phyloP scores from a whole-genome alignment of 225 moss, liverwort and hornwort genomes.

The Polytrichum commune region DNA sequence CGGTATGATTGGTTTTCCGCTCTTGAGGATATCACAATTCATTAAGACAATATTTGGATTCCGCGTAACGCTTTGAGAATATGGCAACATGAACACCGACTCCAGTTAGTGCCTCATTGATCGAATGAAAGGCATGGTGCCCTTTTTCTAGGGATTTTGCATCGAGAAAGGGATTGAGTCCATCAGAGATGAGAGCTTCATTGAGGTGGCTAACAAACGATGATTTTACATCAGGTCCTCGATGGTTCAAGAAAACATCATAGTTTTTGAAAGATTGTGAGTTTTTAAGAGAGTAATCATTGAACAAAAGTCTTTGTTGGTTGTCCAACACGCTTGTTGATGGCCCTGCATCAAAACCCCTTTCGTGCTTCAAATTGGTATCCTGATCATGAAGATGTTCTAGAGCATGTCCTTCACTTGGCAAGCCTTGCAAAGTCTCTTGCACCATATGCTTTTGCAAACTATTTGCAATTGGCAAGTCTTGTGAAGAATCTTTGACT shows the following conservation, averaged over 20 bases:
- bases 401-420: too few relatives aligned
- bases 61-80: constrained; percentile 5
- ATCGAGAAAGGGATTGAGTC: constrained; percentile 6
- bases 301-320: too few relatives aligned
- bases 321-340: too few relatives aligned
- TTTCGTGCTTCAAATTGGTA: too few relatives aligned
- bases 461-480: too few relatives aligned
- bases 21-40: constrained; percentile 1
- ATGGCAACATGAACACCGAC: constrained; percentile 3
- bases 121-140: neutral
- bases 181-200: neutral
- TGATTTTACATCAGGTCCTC: constrained; percentile 4
- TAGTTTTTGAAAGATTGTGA: neutral
- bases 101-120: neutral
- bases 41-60: constrained; percentile 3
- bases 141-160: neutral
- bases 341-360: too few relatives aligned
- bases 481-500: too few relatives aligned
- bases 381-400: too few relatives aligned
- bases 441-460: accelerated
- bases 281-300: too few relatives aligned
- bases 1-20: neutral
- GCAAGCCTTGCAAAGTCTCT: too few relatives aligned
- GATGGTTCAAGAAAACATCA: constrained; percentile 7
- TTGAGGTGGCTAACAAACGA: constrained; percentile 1